These are phyloP conservation scores for Boletellus deceptivus DNA, from an alignment of 1,284 basidiomycete genomes.

Conservation along the genomic window DNA sequence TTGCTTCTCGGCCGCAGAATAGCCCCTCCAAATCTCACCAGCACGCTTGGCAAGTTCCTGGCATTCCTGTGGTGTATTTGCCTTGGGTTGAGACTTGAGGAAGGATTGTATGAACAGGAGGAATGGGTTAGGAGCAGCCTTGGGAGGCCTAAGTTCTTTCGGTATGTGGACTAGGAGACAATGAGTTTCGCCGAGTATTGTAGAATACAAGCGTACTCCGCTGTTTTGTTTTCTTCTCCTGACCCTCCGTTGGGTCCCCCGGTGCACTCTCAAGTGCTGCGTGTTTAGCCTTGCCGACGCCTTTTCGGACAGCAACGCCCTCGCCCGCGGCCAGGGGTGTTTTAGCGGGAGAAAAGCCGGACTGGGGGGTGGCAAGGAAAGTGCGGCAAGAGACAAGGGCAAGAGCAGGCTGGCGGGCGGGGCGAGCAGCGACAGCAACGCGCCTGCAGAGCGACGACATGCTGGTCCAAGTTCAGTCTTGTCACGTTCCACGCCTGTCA, in stretches of 20 bases:
- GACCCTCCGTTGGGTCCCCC: conserved; percentile 1
- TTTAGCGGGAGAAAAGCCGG: conserved; percentile 6
- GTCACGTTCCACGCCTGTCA: conserved; percentile 22
- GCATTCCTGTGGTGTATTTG: neutral
- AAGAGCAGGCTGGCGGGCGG: neutral
- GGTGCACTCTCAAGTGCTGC: conserved; percentile 10
- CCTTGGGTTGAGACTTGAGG: conserved; percentile 6
- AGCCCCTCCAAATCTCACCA: conserved; percentile 19
- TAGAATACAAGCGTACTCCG: conserved; percentile 3
- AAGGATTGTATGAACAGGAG: conserved; percentile 23
- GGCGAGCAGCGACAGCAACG: conserved; percentile 2
- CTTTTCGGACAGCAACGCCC: neutral
- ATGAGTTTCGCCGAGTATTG: neutral
- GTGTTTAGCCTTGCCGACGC: neutral
- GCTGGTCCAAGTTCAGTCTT: conserved; percentile 2
- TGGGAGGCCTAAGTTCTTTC: conserved; percentile 24
- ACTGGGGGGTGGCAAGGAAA: conserved; percentile 23
- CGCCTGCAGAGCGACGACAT: conserved; percentile 5
- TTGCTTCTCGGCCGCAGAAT: conserved; percentile 29
- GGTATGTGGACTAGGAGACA: conserved; percentile 16
- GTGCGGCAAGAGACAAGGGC: conserved; percentile 22
- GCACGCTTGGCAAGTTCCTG: conserved; percentile 20
- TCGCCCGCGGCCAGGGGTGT: neutral
- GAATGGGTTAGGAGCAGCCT: conserved; percentile 25
- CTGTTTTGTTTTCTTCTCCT: conserved; percentile 1